Evolutionary conservation across 208 protist genomes (phyloP), one percentile per base, ranked within the genome.

Genomic region (Crithidia brevicula): DNA sequence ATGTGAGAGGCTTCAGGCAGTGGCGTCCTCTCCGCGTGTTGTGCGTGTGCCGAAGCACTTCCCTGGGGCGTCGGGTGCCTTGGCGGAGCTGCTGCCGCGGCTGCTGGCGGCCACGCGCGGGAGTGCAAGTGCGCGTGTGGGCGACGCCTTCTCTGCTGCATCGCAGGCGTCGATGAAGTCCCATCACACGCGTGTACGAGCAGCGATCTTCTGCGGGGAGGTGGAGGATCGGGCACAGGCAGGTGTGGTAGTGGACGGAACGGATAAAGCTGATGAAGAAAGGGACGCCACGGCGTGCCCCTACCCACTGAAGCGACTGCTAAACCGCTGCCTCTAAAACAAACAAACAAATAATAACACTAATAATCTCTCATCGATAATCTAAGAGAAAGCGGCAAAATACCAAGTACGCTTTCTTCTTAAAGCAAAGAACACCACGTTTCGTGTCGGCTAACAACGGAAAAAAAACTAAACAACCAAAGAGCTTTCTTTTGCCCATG

Each of bases 41-140:
- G 50, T 74, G 25, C 64, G 61, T 27, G 76, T 82, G 28, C 65
- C 58, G 13, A 82, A 82, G 49, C 65, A 73, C 59, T 82, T 77
- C 34, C 65, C 69, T 20, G 71, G 64, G 6, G 64, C 51, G 0
- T 77, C 70, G 20, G 76, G 76, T 4, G 56, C 51, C 28, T 74
- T 82, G 2, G 18, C 36, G 13, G 69, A 76, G 54, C 45, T 82
- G 31, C n/a, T 70, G 49, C 69, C 62, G 25, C 25, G 49, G 40
- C 23, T 72, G 7, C 16, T 79, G 25, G 25, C 56, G 60, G 40
- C 43, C 8, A 52, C 58, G 4, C 40, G 15, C 10, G 40, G 27
- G 31, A 38, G 58, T 40, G 20, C 15, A 4, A 30, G 30, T 28
- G 34, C 18, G 38, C 58, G 25, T 18, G 33, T 18, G 10, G 31